Evolutionary conservation across 495 filamentous ascomycete genomes (phyloP), one percentile per base, ranked within the genome.

Genomic region (Pyronema domesticum): DNA sequence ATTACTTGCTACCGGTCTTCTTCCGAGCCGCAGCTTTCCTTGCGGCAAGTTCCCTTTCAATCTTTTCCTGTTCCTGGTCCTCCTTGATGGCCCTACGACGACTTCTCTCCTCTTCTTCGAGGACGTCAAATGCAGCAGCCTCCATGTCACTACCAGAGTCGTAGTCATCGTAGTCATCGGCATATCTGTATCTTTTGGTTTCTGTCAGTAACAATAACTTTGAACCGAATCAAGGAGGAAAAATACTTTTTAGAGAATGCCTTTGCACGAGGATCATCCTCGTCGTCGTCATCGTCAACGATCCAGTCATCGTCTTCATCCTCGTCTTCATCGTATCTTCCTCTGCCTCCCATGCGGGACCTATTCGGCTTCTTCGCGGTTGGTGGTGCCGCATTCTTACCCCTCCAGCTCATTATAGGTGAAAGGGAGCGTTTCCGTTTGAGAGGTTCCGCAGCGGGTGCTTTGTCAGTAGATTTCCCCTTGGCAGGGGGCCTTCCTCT

Each of bases 121-220:
- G 71, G 13, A 81, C 75, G 50, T 80, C 78, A 14, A 72, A 71
- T 9, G 75, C 51, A 1, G 75, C 76, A 5, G 78, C 78, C 61
- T 81, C 78, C 78, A 81, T 81, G 58, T 81, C 78, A 14, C 71
- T 74, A 34, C 74, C 74, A 1, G 71, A 74, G 34, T 69, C 72
- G 37, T 73, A 71, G 48, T 73, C 67, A 30, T 30, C 23, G 23
- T 30, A 30, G 8, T 65, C 62, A 43, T 74, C 72, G 15, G 54
- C 58, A 54, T 66, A 66, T 40, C 51, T 58, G 37, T 64, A 64
- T 49, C 62, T 64, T 34, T 44, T 23, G 17, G 18, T 43, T 46
- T 52, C 55, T 15, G 55, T 15, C 35, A 56, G 23, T 30, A 30
- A 30, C 23, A 48, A 50, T 42, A 34, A n/a, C 33, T 10, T 14